These are phyloP conservation scores for Yamadazyma atmosphaerica DNA, from an alignment of 1,139 yeast genomes.

Conservation along the genomic window DNA sequence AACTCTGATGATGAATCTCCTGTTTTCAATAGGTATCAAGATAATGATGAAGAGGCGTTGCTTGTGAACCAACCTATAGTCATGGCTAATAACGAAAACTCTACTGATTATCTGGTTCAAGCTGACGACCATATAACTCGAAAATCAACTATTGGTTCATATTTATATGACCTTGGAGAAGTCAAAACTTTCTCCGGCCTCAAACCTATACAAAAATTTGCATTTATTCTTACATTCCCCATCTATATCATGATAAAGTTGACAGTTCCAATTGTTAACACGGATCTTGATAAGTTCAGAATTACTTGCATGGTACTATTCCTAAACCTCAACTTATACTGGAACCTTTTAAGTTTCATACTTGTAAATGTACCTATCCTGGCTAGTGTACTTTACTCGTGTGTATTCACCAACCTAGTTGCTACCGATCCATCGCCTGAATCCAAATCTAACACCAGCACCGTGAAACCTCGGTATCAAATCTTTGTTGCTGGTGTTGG, in stretches of 20 bases:
- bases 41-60: neutral
- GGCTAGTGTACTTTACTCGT: neutral
- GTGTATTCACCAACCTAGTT: neutral
- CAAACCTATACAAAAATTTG: conserved; percentile 2
- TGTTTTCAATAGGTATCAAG: neutral
- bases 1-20: neutral
- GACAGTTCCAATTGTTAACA: conserved; percentile 10
- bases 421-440: neutral
- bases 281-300: conserved; percentile 2
- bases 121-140: neutral
- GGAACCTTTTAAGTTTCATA: conserved; percentile 1
- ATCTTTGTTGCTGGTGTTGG: conserved; percentile 47
- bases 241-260: conserved; percentile 6
- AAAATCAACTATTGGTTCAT: neutral
- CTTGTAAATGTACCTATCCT: neutral
- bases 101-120: neutral
- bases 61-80: neutral
- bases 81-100: conserved; percentile 1
- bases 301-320: conserved; percentile 6
- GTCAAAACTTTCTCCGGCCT: neutral
- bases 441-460: neutral
- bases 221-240: conserved; percentile 9
- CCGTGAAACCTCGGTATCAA: neutral
- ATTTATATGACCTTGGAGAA: conserved; percentile 1
- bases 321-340: conserved; percentile 10